Percentiles rank a stretch among this genome's conserved stretches.
phyloP scores from a whole-genome alignment of 2,329 filamentous ascomycete species.

The Aspergillus alliaceus region DNA sequence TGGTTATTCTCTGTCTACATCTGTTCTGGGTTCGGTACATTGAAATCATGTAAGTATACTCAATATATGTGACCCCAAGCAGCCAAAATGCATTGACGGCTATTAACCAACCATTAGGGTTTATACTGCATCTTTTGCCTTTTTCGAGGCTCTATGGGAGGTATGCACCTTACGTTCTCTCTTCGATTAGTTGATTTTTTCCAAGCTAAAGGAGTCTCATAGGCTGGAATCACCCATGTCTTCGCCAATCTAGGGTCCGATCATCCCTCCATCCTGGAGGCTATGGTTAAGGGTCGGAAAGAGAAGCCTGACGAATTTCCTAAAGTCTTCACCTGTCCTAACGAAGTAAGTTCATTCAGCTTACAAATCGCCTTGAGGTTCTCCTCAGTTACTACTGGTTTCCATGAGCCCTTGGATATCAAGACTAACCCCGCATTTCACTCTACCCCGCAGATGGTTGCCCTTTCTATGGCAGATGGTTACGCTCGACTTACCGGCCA shows the following conservation, averaged over 20 bases:
- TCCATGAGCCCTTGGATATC: not conserved
- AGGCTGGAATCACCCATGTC: conserved; percentile 53
- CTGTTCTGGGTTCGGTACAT: not conserved
- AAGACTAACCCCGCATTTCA: conserved; percentile 14
- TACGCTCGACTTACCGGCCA: conserved; percentile 71
- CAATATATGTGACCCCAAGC: no score
- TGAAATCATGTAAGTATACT: conserved; percentile 5
- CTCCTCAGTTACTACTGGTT: not conserved
- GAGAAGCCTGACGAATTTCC: conserved; percentile 67
- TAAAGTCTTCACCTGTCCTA: conserved; percentile 74
- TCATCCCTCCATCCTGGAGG: conserved; percentile 75
- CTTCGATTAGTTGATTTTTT: not conserved
- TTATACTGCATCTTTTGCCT: conserved; percentile 75
- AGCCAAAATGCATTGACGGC: no score
- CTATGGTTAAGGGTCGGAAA: conserved; percentile 73
- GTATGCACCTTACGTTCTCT: conserved; percentile 47
- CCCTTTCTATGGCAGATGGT: conserved; percentile 80
- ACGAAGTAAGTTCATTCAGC: conserved; percentile 58
- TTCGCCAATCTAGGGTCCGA: conserved; percentile 58
- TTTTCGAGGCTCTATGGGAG: conserved; percentile 69
- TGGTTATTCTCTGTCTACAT: not conserved
- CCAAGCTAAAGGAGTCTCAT: not conserved
- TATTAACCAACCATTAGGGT: conserved; percentile 29
- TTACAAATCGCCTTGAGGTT: not conserved
- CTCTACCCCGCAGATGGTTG: conserved; percentile 65